Conservation (phyloP, 169 alveolate genomes). For the Nephromyces sp. region DNA sequence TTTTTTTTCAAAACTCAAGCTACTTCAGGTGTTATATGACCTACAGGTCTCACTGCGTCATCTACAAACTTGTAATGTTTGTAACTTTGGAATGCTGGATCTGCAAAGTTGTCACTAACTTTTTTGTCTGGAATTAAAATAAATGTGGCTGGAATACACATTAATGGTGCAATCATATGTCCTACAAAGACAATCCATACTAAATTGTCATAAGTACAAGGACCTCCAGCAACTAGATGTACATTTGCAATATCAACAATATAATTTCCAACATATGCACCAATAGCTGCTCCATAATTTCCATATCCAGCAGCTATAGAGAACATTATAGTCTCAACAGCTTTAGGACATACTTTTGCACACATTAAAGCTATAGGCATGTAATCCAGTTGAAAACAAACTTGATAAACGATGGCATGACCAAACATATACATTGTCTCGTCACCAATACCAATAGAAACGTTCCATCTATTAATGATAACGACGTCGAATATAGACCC, state of each 20-base stretch:
- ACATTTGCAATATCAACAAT: too few species aligned
- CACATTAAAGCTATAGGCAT: constrained; percentile 23
- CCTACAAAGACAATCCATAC: too few species aligned
- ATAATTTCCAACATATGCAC: background rate
- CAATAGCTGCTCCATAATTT: constrained; percentile 1
- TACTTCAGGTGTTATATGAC: too few species aligned
- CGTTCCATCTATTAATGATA: constrained; percentile 9
- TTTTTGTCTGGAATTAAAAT: background rate
- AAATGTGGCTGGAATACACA: background rate
- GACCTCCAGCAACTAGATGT: too few species aligned
- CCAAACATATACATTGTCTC: constrained; percentile 23
- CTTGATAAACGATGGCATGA: constrained; percentile 19
- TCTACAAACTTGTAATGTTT: too few species aligned
- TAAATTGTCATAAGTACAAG: too few species aligned
- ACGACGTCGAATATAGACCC: constrained; percentile 26
- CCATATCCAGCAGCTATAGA: constrained; percentile 15
- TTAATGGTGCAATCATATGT: background rate
- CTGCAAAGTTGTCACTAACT: too few species aligned
- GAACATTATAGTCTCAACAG: constrained; percentile 9
- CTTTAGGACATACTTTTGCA: constrained; percentile 11
- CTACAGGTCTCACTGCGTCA: too few species aligned
- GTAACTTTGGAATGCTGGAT: too few species aligned
- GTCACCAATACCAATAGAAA: constrained; percentile 23
- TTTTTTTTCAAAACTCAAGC: too few species aligned
- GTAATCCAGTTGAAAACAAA: constrained; percentile 8